A percentile compares a stretch with the other conserved stretches of the same genome.
Evolutionary conservation across 306 rosid species (phyloP).

Genomic region (Biancaea sappan): DNA sequence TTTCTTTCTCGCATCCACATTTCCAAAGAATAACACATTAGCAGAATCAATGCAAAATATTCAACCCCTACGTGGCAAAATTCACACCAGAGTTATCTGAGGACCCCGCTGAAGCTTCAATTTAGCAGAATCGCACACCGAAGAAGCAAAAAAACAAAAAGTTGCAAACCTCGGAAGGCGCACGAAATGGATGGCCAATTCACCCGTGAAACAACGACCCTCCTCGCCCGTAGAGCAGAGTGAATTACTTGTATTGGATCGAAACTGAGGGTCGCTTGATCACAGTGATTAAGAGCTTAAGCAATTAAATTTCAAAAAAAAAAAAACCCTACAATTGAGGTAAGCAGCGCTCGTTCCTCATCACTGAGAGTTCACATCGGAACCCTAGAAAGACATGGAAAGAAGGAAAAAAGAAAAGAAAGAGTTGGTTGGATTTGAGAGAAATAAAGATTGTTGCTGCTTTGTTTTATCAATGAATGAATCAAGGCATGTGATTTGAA

Average conservation of each 20-base stretch:
- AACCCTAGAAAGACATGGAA: constrained; percentile 57
- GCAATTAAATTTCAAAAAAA: not conserved
- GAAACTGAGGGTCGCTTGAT: constrained; percentile 31
- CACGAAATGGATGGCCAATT: constrained; percentile 39
- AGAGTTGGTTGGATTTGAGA: constrained; percentile 36
- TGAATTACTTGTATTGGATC: not conserved
- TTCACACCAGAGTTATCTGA: not conserved
- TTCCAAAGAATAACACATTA: constrained; percentile 19
- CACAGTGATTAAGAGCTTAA: constrained; percentile 3
- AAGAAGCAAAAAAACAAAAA: not conserved
- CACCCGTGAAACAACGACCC: constrained; percentile 31
- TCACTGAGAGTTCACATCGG: constrained; percentile 42
- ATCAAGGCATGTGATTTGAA: constrained; percentile 19
- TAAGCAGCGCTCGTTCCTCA: constrained; percentile 15
- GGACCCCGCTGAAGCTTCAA: constrained; percentile 19
- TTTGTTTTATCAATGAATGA: constrained; percentile 24
- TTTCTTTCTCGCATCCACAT: constrained; percentile 19
- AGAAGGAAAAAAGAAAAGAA: not conserved
- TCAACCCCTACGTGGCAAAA: constrained; percentile 31
- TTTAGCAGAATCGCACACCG: constrained; percentile 5
- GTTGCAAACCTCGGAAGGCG: constrained; percentile 49
- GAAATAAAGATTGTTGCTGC: constrained; percentile 30
- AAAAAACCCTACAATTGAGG: constrained; percentile 39
- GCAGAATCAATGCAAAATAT: constrained; percentile 25
- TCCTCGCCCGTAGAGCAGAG: not conserved